phyloP scores from a whole-genome alignment of 2,329 filamentous ascomycete species.

The Huntiella abstrusa region DNA sequence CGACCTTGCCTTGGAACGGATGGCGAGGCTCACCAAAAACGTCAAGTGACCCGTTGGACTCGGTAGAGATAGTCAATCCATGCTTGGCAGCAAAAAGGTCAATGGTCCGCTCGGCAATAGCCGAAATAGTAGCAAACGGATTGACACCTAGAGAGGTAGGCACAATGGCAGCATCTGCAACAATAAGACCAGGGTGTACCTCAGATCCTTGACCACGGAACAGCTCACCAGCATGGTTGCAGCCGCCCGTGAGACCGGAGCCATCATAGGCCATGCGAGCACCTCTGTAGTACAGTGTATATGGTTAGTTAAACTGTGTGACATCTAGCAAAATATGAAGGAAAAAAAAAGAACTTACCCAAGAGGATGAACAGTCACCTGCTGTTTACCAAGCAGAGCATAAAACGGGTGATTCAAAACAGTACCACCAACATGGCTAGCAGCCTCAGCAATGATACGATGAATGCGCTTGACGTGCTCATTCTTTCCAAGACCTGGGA shows the following conservation, averaged over 20 bases:
- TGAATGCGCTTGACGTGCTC: constrained; percentile 36
- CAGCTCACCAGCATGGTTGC: constrained; percentile 41
- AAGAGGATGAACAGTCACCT: constrained; percentile 48
- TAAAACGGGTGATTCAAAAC: constrained; percentile 40
- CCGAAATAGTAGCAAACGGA: constrained; percentile 50
- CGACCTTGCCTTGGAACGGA: constrained; percentile 12
- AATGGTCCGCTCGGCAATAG: constrained; percentile 45
- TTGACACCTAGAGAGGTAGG: constrained; percentile 46
- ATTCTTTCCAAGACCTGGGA: constrained; percentile 37
- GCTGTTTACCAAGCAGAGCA: constrained; percentile 33
- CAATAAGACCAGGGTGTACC: constrained; percentile 37
- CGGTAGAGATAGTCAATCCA: constrained; percentile 25
- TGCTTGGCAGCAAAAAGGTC: constrained; percentile 27
- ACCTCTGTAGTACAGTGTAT: constrained; percentile 23
- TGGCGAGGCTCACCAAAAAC: constrained; percentile 33
- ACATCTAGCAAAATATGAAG: not conserved
- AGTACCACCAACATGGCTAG: constrained; percentile 38
- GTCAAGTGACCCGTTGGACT: constrained; percentile 30
- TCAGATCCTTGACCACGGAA: constrained; percentile 33
- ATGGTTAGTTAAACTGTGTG: not conserved
- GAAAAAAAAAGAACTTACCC: constrained; percentile 23
- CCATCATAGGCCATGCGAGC: constrained; percentile 43
- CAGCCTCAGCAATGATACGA: constrained; percentile 31
- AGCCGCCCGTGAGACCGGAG: constrained; percentile 36
- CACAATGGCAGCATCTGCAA: constrained; percentile 42